Evolutionary conservation across 2,329 filamentous ascomycete species (phyloP).

Genomic region (Pseudogymnoascus sp.): DNA sequence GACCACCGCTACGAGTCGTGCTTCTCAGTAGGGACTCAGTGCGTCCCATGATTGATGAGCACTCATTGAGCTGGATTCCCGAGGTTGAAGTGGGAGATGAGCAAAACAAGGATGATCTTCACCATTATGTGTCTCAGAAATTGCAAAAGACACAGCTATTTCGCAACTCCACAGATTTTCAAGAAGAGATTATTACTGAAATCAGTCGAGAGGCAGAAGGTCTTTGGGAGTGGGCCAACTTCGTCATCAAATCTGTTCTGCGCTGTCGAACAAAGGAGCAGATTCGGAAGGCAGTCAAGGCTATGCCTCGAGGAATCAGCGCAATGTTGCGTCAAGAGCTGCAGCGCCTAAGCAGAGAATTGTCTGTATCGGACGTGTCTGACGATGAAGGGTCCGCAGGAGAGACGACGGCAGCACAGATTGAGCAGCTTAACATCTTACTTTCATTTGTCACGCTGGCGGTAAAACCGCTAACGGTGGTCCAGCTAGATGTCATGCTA

Average conservation of each 20-base stretch:
- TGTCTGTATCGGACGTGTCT: background rate
- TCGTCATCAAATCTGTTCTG: background rate
- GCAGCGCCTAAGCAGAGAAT: background rate
- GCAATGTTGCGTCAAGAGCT: background rate
- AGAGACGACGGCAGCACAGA: background rate
- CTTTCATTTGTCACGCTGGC: background rate
- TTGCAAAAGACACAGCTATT: background rate
- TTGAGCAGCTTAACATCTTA: background rate
- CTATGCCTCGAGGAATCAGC: background rate
- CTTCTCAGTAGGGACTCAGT: background rate
- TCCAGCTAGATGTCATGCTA: background rate
- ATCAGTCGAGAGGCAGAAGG: constrained; percentile 1
- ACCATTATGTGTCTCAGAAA: constrained; percentile 1
- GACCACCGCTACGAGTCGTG: background rate
- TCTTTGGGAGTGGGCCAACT: constrained; percentile 4
- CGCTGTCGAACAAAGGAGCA: background rate
- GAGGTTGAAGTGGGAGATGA: background rate
- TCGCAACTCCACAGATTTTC: background rate
- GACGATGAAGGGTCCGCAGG: background rate
- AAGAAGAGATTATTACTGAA: background rate
- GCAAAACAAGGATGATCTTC: constrained; percentile 2
- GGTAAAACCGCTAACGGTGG: background rate
- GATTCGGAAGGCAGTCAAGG: background rate
- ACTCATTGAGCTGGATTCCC: constrained; percentile 2
- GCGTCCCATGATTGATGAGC: constrained; percentile 1